Conservation (phyloP, 2,329 filamentous ascomycete genomes). For the Grosmannia serpens region DNA sequence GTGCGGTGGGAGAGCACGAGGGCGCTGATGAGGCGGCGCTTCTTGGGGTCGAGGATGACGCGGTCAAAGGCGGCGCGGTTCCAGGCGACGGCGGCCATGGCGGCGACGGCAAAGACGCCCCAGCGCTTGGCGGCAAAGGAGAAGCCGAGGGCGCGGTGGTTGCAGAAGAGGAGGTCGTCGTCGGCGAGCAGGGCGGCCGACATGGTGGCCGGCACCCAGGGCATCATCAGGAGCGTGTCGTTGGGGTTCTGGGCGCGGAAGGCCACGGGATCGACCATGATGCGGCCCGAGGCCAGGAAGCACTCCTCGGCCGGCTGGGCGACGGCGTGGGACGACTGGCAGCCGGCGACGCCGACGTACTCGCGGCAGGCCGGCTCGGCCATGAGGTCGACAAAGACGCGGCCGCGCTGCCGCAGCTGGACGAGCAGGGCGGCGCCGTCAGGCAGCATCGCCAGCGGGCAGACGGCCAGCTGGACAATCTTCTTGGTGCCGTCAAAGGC, state of each 20-base stretch:
- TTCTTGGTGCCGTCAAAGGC: constrained; percentile 32
- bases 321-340: constrained; percentile 20
- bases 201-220: constrained; percentile 11
- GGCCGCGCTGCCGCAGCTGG: constrained; percentile 27
- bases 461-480: constrained; percentile 31
- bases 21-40: constrained; percentile 17
- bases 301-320: constrained; percentile 17
- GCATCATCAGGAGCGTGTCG: constrained; percentile 17
- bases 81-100: constrained; percentile 14
- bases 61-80: constrained; percentile 18
- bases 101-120: background rate
- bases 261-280: constrained; percentile 26
- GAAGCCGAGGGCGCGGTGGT: constrained; percentile 31
- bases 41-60: constrained; percentile 17
- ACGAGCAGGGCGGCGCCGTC: constrained; percentile 22
- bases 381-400: constrained; percentile 29
- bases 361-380: constrained; percentile 36
- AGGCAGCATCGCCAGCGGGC: constrained; percentile 32
- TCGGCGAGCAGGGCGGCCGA: constrained; percentile 16
- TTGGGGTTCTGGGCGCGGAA: constrained; percentile 22
- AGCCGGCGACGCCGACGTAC: constrained; percentile 23
- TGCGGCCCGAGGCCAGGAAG: constrained; percentile 22
- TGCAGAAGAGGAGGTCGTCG: constrained; percentile 22
- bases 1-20: constrained; percentile 11
- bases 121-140: constrained; percentile 22